phyloP scores from a whole-genome alignment of 2,329 filamentous ascomycete genomes.

The Penicillium psychrosexuale region DNA sequence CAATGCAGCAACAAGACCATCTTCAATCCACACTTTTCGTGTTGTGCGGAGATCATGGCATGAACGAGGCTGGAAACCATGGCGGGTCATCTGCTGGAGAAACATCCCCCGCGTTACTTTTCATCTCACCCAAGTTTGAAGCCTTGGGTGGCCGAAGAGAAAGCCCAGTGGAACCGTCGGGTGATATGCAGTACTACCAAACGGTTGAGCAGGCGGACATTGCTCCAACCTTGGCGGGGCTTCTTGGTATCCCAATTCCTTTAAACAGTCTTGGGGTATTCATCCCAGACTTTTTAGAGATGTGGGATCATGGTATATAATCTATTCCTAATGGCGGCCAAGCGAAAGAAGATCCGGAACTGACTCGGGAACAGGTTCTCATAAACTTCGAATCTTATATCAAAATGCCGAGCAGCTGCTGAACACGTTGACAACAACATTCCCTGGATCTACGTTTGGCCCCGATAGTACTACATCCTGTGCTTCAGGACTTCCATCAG shows the following conservation, averaged over 20 bases:
- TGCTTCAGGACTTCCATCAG: slow-evolving; percentile 20
- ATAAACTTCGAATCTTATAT: slow-evolving; percentile 66
- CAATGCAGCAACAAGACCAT: slow-evolving; percentile 68
- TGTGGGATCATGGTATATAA: slow-evolving; percentile 66
- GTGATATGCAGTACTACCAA: slow-evolving; percentile 79
- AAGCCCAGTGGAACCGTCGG: slow-evolving; percentile 58
- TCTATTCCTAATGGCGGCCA: not conserved
- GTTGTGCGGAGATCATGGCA: slow-evolving; percentile 92
- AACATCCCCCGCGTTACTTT: slow-evolving; percentile 87
- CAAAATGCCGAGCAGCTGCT: slow-evolving; percentile 80
- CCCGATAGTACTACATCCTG: slow-evolving; percentile 25
- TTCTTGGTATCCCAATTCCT: slow-evolving; percentile 84
- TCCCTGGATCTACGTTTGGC: slow-evolving; percentile 55
- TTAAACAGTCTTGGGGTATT: slow-evolving; percentile 88
- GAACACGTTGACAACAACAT: slow-evolving; percentile 71
- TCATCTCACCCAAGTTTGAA: slow-evolving; percentile 80
- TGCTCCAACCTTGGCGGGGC: slow-evolving; percentile 78
- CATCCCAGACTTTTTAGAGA: slow-evolving; percentile 70
- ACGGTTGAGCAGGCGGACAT: slow-evolving; percentile 92
- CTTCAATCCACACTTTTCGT: slow-evolving; percentile 77
- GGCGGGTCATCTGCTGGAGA: slow-evolving; percentile 91
- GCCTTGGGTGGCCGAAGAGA: slow-evolving; percentile 42
- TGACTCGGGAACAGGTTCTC: slow-evolving; percentile 35
- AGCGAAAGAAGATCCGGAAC: not conserved
- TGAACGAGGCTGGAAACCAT: slow-evolving; percentile 98